Percentiles rank a stretch among this genome's conserved stretches.
phyloP scores from a whole-genome alignment of 2,329 filamentous ascomycete species.

The Penicillium brasilianum region DNA sequence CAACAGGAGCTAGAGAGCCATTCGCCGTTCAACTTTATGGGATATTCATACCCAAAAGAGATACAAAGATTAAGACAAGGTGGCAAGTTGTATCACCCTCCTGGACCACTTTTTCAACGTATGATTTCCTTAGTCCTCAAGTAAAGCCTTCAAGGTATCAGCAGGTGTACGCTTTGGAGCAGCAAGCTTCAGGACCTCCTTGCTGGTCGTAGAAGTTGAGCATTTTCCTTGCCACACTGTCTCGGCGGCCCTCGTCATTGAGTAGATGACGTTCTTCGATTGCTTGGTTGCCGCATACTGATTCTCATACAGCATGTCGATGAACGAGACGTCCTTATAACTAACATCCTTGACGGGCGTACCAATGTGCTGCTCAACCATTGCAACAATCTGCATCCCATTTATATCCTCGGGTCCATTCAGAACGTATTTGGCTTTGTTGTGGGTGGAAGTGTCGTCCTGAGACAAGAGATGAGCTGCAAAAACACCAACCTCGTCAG shows the following conservation, averaged over 20 bases:
- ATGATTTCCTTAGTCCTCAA: no score
- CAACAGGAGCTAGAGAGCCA: no score
- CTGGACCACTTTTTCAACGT: no score
- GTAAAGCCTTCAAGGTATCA: no score
- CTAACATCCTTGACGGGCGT: constrained; percentile 33
- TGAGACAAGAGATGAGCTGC: constrained; percentile 44
- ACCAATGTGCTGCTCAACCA: constrained; percentile 45
- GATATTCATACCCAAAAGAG: no score
- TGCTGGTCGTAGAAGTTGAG: constrained; percentile 30
- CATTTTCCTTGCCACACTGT: constrained; percentile 42
- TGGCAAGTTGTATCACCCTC: no score
- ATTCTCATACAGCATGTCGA: constrained; percentile 32
- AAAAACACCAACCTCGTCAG: constrained; percentile 42
- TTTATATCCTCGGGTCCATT: constrained; percentile 50
- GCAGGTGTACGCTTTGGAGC: constrained; percentile 36
- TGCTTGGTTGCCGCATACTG: constrained; percentile 16
- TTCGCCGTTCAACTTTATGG: no score
- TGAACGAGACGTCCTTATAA: constrained; percentile 40
- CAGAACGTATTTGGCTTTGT: constrained; percentile 44
- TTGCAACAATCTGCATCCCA: constrained; percentile 39
- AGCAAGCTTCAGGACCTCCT: constrained; percentile 39
- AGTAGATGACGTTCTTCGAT: constrained; percentile 38
- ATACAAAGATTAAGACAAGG: no score
- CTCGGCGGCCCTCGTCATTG: constrained; percentile 31
- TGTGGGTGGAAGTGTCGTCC: constrained; percentile 37